Conservation (phyloP, 2,329 filamentous ascomycete species). For the Trichophaea hybrida region DNA sequence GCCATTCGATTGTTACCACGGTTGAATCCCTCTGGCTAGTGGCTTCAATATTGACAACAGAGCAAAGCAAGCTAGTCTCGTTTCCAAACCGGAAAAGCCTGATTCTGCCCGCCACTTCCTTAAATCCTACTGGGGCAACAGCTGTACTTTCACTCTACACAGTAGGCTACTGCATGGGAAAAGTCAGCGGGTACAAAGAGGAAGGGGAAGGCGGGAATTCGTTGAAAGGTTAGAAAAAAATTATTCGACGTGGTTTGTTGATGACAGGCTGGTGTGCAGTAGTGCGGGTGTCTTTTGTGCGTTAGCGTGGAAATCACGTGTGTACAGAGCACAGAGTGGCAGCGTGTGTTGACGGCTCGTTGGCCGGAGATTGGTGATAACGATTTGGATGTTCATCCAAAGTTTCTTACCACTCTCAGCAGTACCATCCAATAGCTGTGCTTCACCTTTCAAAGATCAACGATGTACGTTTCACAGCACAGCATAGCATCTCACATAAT, state of each 20-base stretch:
- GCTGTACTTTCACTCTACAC: neutral
- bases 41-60: neutral
- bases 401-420: neutral
- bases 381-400: neutral
- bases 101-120: neutral
- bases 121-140: neutral
- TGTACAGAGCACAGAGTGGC: neutral
- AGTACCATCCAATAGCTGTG: too few species aligned
- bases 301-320: neutral
- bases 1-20: conserved; percentile 1
- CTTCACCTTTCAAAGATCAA: too few species aligned
- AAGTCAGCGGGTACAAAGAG: neutral
- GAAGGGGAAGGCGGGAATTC: neutral
- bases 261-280: neutral
- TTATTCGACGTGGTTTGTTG: neutral
- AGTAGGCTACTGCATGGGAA: neutral
- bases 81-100: neutral
- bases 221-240: neutral
- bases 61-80: neutral
- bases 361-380: neutral
- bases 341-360: neutral
- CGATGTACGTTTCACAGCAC: too few species aligned
- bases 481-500: neutral
- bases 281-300: neutral
- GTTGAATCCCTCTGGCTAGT: neutral